Base-by-base conservation (phyloP, 257 asterid genomes). In the Misopates orontium region DNA sequence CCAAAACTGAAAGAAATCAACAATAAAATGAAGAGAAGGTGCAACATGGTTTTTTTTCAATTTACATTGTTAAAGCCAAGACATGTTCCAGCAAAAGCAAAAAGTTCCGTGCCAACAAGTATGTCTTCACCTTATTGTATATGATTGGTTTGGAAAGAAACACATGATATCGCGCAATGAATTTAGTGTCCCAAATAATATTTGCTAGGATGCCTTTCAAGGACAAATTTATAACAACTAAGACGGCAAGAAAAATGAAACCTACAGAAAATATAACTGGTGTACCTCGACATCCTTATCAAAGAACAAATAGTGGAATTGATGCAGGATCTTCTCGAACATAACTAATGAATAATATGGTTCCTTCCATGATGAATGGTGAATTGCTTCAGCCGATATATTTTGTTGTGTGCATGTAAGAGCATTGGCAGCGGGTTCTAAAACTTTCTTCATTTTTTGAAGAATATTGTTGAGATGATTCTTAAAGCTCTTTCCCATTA, bases 301-400 rank as follows among this genome's bases (percentile, higher is more conserved):
- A 69, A 80, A 77, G 82, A 80, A 83, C 74, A 83, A 67, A 47
- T 67, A 44, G 49, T 28, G 84, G 73, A 87, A 84, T 48, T 87
- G 90, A 51, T 63, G 48, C 17, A 86, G 77, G 76, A 87, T 86
- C 83, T 93, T 93, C 87, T 88, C 96, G 52, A 93, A 73, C 84
- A 90, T 64, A 72, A 87, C 87, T 60, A 87, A 67, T 18, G 99
- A 86, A 79, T 90, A 90, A 78, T 93, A 93, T 41, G 96, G 92
- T 80, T 87, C 97, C 72, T 85, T 90, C 97, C 99, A 93, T 61
- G n/a, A n/a, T n/a, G 76, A 81, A 42, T 90, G 85, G 62, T 72
- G 71, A 4, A 57, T 76, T 40, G 76, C 74, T 63, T 79, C 91
- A 74, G 76, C 79, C 28, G 87, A 75, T 48, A 62, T 55, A 76